Conservation (phyloP, 169 alveolate genomes). For the Cryptosporidium andersoni region DNA sequence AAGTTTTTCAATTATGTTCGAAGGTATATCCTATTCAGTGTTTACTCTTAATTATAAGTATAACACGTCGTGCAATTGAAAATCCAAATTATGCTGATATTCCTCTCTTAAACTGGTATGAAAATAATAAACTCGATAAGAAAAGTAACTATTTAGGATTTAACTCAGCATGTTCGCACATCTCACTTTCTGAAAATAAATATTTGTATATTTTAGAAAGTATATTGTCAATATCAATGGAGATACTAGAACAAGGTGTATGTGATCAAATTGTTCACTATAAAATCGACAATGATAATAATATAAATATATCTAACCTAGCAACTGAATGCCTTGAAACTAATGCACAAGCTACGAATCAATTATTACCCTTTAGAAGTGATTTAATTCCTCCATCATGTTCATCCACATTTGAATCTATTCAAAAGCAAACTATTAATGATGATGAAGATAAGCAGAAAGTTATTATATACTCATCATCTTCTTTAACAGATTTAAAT, state of each 20-base stretch:
- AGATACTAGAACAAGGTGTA: conserved; percentile 50
- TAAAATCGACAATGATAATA: not conserved
- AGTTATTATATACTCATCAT: not conserved
- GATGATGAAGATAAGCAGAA: too few relatives aligned
- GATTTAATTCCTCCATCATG: too few relatives aligned
- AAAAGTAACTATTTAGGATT: conserved; percentile 13
- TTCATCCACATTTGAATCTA: too few relatives aligned
- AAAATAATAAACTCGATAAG: conserved; percentile 5
- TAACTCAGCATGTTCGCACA: conserved; percentile 41
- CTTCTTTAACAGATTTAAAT: not conserved
- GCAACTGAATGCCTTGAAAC: too few relatives aligned
- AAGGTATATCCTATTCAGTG: conserved; percentile 48
- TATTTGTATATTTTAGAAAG: conserved; percentile 41
- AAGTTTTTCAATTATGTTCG: not conserved
- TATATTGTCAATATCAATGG: conserved; percentile 45
- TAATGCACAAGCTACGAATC: too few relatives aligned
- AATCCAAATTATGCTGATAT: conserved; percentile 32
- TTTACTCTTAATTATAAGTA: conserved; percentile 16
- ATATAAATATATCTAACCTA: not conserved
- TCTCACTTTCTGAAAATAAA: not conserved
- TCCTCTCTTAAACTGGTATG: conserved; percentile 29
- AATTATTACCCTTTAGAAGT: too few relatives aligned
- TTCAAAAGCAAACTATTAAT: too few relatives aligned
- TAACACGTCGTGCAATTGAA: conserved; percentile 42
- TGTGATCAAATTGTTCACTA: conserved; percentile 37